phyloP scores from a whole-genome alignment of 2,329 filamentous ascomycete genomes.

The Colletotrichum orchidophilum region DNA sequence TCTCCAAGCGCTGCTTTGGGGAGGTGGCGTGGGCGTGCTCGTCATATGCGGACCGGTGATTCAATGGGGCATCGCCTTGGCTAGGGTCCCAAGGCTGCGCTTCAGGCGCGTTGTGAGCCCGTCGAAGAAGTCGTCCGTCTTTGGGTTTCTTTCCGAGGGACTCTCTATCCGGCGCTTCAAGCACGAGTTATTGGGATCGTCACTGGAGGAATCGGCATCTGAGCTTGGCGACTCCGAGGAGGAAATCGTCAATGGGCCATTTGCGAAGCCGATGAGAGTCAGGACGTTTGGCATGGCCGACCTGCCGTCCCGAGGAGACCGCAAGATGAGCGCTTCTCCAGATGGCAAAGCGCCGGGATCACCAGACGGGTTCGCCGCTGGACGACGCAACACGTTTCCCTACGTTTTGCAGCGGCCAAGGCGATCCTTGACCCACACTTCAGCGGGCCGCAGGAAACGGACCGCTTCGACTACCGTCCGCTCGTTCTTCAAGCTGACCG shows the following conservation, averaged over 20 bases:
- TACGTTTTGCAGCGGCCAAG: constrained; percentile 43
- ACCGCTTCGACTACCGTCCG: constrained; percentile 71
- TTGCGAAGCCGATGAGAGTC: constrained; percentile 35
- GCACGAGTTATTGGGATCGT: constrained; percentile 45
- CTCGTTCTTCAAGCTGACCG: constrained; percentile 83
- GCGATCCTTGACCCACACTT: constrained; percentile 60
- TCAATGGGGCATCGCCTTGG: constrained; percentile 84
- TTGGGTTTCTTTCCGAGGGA: constrained; percentile 52
- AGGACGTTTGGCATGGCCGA: constrained; percentile 41
- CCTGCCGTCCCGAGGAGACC: constrained; percentile 7
- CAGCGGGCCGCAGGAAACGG: constrained; percentile 73
- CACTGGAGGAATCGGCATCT: constrained; percentile 43
- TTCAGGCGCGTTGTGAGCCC: constrained; percentile 68
- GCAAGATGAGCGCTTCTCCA: not conserved
- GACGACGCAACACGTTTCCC: constrained; percentile 64
- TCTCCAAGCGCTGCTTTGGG: constrained; percentile 85
- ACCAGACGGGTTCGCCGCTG: constrained; percentile 36
- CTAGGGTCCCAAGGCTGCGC: constrained; percentile 90
- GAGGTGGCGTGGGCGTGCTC: constrained; percentile 81
- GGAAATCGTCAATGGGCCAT: constrained; percentile 30
- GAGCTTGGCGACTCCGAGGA: constrained; percentile 43
- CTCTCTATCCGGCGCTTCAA: constrained; percentile 60
- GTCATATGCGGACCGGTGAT: constrained; percentile 78
- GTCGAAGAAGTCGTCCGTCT: constrained; percentile 45
- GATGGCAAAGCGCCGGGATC: constrained; percentile 33